Conservation (phyloP, 208 protist species). For the Naegleria lovaniensis region DNA sequence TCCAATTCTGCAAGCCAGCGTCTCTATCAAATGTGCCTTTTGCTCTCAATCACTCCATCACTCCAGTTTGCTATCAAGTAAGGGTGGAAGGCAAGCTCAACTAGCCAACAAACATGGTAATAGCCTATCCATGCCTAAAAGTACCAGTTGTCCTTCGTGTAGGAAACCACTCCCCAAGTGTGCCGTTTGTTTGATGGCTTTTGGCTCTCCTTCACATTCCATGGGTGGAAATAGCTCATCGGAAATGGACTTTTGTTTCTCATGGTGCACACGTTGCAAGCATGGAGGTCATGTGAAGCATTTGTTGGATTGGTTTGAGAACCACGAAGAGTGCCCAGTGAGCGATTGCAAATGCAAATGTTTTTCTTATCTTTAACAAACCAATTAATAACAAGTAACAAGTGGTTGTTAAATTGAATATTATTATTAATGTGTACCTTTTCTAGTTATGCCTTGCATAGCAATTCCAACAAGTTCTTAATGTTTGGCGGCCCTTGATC, state of each 20-base stretch:
- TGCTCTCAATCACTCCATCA: constrained; percentile 7
- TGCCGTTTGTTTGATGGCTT: background rate
- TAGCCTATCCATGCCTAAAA: background rate
- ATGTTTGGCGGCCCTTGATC: background rate
- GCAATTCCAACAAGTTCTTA: background rate
- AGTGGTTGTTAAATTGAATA: too few species aligned
- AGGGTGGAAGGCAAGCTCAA: background rate
- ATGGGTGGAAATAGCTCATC: background rate
- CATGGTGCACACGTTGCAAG: constrained; percentile 18
- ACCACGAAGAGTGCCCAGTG: background rate
- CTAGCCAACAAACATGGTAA: background rate
- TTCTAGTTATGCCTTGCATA: too few species aligned
- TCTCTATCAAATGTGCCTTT: constrained; percentile 3
- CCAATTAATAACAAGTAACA: too few species aligned
- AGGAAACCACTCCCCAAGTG: constrained; percentile 18
- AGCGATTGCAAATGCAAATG: constrained; percentile 1
- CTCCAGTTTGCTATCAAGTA: background rate
- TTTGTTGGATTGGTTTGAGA: constrained; percentile 8
- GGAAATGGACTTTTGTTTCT: constrained; percentile 13
- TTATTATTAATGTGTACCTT: too few species aligned
- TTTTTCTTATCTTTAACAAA: background rate
- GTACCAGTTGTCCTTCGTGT: background rate
- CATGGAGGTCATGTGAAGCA: constrained; percentile 27
- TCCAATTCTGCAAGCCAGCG: background rate
- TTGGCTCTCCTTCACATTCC: background rate